phyloP scores from a whole-genome alignment of 2,329 filamentous ascomycete genomes.

The Pleomassaria siparia region DNA sequence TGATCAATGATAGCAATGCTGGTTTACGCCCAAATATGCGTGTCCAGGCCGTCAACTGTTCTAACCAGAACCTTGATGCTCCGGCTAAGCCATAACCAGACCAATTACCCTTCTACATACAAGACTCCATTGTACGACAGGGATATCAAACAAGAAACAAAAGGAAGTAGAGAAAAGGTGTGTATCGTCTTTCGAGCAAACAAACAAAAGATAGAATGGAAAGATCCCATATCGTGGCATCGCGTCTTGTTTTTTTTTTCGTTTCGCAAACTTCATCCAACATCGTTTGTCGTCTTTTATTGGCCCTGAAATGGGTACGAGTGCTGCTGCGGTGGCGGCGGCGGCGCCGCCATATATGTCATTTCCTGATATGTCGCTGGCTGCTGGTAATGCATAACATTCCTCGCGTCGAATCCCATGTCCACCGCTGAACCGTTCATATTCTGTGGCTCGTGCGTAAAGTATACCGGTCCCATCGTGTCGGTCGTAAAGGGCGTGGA shows the following conservation, averaged over 20 bases:
- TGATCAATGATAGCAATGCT: background rate
- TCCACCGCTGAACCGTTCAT: constrained; percentile 22
- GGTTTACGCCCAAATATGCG: constrained; percentile 3
- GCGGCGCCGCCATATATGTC: constrained; percentile 33
- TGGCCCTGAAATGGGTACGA: constrained; percentile 35
- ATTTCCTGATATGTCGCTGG: constrained; percentile 34
- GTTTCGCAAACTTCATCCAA: constrained; percentile 1
- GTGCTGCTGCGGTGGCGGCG: constrained; percentile 32
- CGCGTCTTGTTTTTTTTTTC: background rate
- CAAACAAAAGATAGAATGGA: constrained; percentile 4
- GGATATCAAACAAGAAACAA: constrained; percentile 18
- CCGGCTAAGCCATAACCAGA: constrained; percentile 2
- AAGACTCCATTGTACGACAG: constrained; percentile 10
- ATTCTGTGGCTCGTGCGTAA: constrained; percentile 32
- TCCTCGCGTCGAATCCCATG: constrained; percentile 29
- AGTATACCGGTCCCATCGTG: constrained; percentile 25
- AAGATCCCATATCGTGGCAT: constrained; percentile 1
- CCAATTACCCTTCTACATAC: constrained; percentile 2
- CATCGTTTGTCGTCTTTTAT: constrained; percentile 12
- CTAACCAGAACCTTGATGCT: background rate
- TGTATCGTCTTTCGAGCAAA: background rate
- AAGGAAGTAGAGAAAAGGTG: constrained; percentile 3
- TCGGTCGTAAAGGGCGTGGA: constrained; percentile 32
- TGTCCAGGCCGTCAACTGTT: background rate
- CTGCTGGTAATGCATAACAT: constrained; percentile 33